Evolutionary conservation across 257 asterid species (phyloP), one percentile per base, ranked within the genome.

Genomic region (Leptodermis oblonga): DNA sequence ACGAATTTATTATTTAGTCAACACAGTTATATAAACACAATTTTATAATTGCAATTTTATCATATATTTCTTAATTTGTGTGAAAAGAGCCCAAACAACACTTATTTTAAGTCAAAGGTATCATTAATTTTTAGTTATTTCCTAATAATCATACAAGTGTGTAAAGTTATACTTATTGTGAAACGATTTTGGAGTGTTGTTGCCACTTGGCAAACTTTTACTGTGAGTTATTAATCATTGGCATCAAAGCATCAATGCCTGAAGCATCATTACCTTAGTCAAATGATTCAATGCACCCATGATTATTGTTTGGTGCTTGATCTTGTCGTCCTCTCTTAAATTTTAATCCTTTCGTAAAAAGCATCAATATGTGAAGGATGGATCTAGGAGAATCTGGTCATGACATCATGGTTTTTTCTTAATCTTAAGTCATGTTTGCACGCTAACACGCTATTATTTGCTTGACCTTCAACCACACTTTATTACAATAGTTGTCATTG

Each of bases 401-500:
- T 48, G 67, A 58, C 28, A 20, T 65, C 13, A 46, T 45, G 39
- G 12, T 6, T 46, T 30, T 4, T 17, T n/a, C n/a, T n/a, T n/a
- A n/a, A n/a, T n/a, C n/a, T n/a, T n/a, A n/a, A n/a, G 39, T n/a
- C 59, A 53, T 10, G 22, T 10, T 53, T 15, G 12, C 54, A 25
- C 28, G 26, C 54, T 33, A 41, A 54, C 62, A 75, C 68, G 70
- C 78, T 41, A 68, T 52, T 18, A 46, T 39, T 46, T n/a, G 15
- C 36, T 22, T 70, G 22, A 52, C 58, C 73, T 70, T 63, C 36
- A 25, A 54, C 17, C 34, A 33, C 74, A 65, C 33, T 34, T 42
- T 62, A 54, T 34, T 34, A 28, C 43, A 10, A 12, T 31, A 31
- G 25, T 59, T 15, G 2, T 17, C 17, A 26, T 5, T 15, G 30